Conservation (phyloP, 2,329 filamentous ascomycete species). For the Nemania diffusa region DNA sequence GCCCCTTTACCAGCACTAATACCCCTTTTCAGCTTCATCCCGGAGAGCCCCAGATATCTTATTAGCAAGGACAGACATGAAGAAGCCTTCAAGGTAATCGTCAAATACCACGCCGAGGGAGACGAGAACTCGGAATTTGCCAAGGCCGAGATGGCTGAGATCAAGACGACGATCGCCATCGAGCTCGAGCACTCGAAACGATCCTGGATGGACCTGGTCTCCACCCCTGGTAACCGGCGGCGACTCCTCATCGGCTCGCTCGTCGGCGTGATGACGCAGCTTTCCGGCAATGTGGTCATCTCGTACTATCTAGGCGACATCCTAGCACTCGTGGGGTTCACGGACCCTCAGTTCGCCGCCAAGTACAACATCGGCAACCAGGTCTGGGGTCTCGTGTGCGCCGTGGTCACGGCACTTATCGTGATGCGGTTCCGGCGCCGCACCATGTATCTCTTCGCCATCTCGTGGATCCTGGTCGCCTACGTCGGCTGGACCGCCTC, state of each 20-base stretch:
- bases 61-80: slow-evolving; percentile 49
- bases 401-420: slow-evolving; percentile 55
- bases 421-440: slow-evolving; percentile 58
- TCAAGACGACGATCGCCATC: slow-evolving; percentile 59
- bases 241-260: slow-evolving; percentile 60
- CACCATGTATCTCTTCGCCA: slow-evolving; percentile 63
- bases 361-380: slow-evolving; percentile 60
- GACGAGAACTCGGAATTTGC: slow-evolving; percentile 59
- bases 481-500: slow-evolving; percentile 68
- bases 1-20: slow-evolving; percentile 13
- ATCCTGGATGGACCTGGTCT: slow-evolving; percentile 64
- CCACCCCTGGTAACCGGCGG: slow-evolving; percentile 61
- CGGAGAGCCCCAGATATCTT: slow-evolving; percentile 48
- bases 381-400: slow-evolving; percentile 60
- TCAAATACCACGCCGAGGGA: slow-evolving; percentile 58
- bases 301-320: slow-evolving; percentile 60
- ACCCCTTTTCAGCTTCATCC: slow-evolving; percentile 41
- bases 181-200: slow-evolving; percentile 60
- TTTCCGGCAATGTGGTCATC: slow-evolving; percentile 63
- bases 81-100: slow-evolving; percentile 48
- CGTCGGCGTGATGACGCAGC: slow-evolving; percentile 65
- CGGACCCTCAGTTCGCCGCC: slow-evolving; percentile 53
- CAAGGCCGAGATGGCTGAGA: slow-evolving; percentile 63
- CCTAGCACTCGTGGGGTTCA: slow-evolving; percentile 58
- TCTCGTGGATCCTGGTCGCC: slow-evolving; percentile 59